Percentiles rank a stretch among this genome's conserved stretches.
These are phyloP conservation scores for Noccaea bulbosa DNA, from an alignment of 345 rosid genomes.

Conservation along the genomic window DNA sequence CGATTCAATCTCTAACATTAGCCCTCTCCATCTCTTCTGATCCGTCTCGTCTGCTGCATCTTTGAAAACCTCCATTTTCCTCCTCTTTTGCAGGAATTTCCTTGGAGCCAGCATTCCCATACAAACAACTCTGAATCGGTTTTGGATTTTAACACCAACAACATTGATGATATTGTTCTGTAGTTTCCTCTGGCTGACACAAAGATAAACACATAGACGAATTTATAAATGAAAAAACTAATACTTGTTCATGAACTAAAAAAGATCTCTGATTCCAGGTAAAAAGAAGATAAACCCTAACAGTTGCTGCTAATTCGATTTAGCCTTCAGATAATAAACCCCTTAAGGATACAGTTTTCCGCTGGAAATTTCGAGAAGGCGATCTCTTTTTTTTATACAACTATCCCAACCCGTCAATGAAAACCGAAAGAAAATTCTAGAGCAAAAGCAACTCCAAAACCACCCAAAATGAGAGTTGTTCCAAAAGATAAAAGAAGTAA, in stretches of 20 bases:
- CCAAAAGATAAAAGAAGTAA: neutral
- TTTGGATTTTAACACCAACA: conserved; percentile 41
- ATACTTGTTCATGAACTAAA: neutral
- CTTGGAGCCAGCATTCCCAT: conserved; percentile 88
- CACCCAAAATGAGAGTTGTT: conserved; percentile 18
- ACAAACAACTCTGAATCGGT: conserved; percentile 57
- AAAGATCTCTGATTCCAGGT: neutral
- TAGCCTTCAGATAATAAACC: neutral
- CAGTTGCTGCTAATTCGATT: neutral
- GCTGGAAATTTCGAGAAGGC: neutral
- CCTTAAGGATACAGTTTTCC: neutral
- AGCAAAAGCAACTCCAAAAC: conserved; percentile 12
- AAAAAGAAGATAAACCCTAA: conserved; percentile 30
- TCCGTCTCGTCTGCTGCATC: conserved; percentile 74
- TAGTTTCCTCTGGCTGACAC: conserved; percentile 41
- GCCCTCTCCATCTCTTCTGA: conserved; percentile 82
- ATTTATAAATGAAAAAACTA: neutral
- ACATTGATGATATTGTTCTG: conserved; percentile 39
- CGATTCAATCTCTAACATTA: conserved; percentile 80
- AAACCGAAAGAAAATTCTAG: neutral
- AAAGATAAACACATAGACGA: conserved; percentile 28
- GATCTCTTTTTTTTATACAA: neutral
- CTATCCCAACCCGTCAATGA: neutral
- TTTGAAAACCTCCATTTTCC: conserved; percentile 70
- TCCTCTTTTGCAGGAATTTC: conserved; percentile 74